Percentiles rank a stretch among this genome's conserved stretches.
These are phyloP conservation scores for Colletotrichum camelliae DNA, from an alignment of 2,329 filamentous ascomycete genomes.

Conservation along the genomic window DNA sequence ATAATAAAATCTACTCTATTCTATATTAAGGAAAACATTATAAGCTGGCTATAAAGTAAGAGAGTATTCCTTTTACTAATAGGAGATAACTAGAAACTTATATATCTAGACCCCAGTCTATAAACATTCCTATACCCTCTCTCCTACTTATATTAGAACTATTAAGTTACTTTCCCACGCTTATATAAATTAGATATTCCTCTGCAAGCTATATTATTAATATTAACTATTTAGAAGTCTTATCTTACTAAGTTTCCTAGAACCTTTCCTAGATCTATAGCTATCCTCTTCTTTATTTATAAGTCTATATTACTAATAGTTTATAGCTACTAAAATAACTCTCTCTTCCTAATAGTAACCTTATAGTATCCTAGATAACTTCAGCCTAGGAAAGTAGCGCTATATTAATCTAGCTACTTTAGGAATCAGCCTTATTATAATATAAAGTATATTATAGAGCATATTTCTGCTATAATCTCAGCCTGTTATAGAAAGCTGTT, in stretches of 20 bases:
- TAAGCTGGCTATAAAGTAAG: background rate
- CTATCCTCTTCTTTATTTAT: background rate
- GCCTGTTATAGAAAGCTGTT: background rate
- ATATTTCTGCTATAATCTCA: background rate
- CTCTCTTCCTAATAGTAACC: background rate
- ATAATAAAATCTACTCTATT: background rate
- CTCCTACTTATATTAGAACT: background rate
- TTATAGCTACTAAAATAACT: background rate
- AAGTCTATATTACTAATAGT: background rate
- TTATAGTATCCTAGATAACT: too few species aligned
- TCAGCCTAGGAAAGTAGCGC: too few species aligned
- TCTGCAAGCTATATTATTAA: background rate
- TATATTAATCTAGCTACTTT: too few species aligned
- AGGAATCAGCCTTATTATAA: background rate
- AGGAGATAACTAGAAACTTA: background rate
- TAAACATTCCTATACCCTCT: background rate
- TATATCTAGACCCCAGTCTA: background rate
- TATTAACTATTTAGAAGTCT: background rate
- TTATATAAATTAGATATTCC: background rate
- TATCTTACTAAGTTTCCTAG: background rate
- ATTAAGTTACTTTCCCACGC: background rate
- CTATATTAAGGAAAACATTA: background rate
- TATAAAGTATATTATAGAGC: too few species aligned
- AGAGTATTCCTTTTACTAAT: background rate
- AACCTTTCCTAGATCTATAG: background rate